phyloP scores from a whole-genome alignment of 768 basidiomycete genomes.

The Tulasnella sp. region DNA sequence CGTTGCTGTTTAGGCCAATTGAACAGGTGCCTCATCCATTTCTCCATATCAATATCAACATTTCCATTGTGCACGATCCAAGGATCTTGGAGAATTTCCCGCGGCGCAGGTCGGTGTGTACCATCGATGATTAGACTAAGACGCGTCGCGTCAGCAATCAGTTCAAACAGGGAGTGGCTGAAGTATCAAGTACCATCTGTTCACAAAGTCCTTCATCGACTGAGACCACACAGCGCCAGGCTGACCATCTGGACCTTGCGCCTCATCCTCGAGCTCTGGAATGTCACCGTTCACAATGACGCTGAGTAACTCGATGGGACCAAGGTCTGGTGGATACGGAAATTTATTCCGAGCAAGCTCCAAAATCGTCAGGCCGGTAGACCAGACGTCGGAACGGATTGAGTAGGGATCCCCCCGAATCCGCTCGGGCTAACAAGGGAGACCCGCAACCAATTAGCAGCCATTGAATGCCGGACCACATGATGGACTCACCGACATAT shows the following conservation, averaged over 20 bases:
- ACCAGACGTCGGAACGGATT: conserved; percentile 97
- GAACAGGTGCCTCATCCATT: conserved; percentile 83
- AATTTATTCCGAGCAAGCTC: conserved; percentile 92
- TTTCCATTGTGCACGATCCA: conserved; percentile 75
- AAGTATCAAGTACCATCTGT: conserved; percentile 48
- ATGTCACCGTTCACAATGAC: conserved; percentile 21
- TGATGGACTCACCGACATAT: conserved; percentile 85
- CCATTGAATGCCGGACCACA: background rate
- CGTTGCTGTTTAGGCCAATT: conserved; percentile 34
- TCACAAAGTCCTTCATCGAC: conserved; percentile 89
- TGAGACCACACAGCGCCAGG: conserved; percentile 51
- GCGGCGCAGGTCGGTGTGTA: conserved; percentile 64
- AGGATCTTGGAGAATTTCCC: conserved; percentile 71
- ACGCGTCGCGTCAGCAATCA: conserved; percentile 4
- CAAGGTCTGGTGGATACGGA: conserved; percentile 84
- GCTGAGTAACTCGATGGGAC: conserved; percentile 89
- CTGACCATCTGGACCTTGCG: conserved; percentile 35
- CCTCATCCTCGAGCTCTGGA: conserved; percentile 73
- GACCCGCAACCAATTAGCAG: conserved; percentile 17
- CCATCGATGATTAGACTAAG: conserved; percentile 63
- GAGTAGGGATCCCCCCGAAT: conserved; percentile 88
- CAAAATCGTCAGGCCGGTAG: conserved; percentile 86
- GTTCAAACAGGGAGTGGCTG: conserved; percentile 15
- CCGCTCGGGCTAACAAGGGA: conserved; percentile 69
- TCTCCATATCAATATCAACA: conserved; percentile 79